A percentile compares a stretch with the other conserved stretches of the same genome.
These are phyloP conservation scores for Pseudogymnoascus sp. DNA, from an alignment of 2,329 filamentous ascomycete genomes.

Conservation along the genomic window DNA sequence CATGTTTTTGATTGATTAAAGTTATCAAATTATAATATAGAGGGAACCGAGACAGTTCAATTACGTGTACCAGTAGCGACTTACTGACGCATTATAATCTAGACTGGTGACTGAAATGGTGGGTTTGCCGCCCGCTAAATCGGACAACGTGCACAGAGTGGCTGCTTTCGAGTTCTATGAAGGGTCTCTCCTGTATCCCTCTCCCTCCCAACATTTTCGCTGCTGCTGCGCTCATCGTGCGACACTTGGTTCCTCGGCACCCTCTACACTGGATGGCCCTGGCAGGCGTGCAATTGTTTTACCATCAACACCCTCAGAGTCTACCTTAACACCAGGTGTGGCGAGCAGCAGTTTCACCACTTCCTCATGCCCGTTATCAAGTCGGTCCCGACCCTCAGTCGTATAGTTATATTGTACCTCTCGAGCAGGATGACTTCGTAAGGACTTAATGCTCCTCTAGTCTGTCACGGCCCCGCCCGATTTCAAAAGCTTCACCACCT, in stretches of 20 bases:
- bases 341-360: constrained; percentile 23
- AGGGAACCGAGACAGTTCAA: neutral
- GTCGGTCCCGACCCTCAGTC: neutral
- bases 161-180: neutral
- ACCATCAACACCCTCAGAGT: neutral
- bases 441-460: neutral
- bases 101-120: neutral
- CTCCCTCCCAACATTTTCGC: neutral
- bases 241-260: neutral
- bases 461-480: neutral
- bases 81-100: neutral
- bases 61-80: neutral
- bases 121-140: neutral
- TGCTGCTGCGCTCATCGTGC: neutral
- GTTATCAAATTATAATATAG: neutral
- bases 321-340: neutral
- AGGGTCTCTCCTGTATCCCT: neutral
- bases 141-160: neutral
- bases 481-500: neutral
- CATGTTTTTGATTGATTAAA: neutral
- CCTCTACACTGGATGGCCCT: neutral
- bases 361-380: constrained; percentile 15
- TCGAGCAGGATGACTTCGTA: neutral
- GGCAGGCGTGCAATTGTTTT: neutral
- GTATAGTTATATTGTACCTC: neutral